Evolutionary conservation across 495 filamentous ascomycete genomes (phyloP), one percentile per base, ranked within the genome.

Genomic region (Talaromyces wortmannii): DNA sequence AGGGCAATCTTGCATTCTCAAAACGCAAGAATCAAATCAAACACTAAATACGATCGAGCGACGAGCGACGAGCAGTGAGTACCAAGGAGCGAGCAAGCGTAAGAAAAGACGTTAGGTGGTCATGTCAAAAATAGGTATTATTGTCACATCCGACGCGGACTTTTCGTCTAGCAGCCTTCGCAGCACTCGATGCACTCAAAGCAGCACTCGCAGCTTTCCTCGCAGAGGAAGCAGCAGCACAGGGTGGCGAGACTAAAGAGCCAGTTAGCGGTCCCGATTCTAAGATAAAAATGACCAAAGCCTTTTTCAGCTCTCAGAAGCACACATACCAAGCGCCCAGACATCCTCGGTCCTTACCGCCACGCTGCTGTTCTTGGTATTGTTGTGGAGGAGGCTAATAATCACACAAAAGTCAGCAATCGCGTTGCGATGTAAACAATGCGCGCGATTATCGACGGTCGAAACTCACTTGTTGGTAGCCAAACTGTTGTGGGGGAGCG

Each of bases 141-240:
- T 62, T 40, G 7, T 46, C 44, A 46, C 44, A 46, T 46, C 44
- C 44, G n/a, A 7, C 17, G 44, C 44, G 10, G 44, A 8, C 3
- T 46, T 46, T 3, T 4, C 44, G 30, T 59, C 59, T 72, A 81
- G 58, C 78, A 82, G 57, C 81, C 77, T 59, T 78, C 74, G 56
- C 74, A 82, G 69, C 85, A 87, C 61, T 88, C 83, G 64, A 78
- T 76, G 65, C 84, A 87, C 2, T 86, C 86, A 44, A 83, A 80
- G 63, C 87, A 90, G 70, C 86, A 90, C 60, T 89, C 87, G 64
- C 88, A 90, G 46, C 85, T 80, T 70, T 90, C 83, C 63, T 90
- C 87, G 59, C 85, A 87, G 18, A 90, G 79, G 69, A 85, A 90
- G 62, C 87, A 90, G 63, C 88, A 91, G 76, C 86, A 90, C 45